Conservation (phyloP, 2,329 filamentous ascomycete genomes). For the Cylindrodendrum hubeiense region DNA sequence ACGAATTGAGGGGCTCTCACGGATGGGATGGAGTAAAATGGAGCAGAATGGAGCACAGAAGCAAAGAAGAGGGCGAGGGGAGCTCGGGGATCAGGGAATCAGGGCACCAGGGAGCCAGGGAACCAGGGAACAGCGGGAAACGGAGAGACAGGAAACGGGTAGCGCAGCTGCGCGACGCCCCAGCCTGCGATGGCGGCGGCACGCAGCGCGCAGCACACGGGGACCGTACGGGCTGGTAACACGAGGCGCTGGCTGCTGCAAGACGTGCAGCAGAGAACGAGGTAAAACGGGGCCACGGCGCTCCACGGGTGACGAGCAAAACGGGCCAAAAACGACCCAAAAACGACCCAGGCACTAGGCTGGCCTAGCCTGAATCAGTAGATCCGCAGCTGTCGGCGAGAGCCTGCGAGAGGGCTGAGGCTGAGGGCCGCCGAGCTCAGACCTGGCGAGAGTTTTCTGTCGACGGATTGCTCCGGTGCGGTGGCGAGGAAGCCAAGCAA, state of each 20-base stretch:
- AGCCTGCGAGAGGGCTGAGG: conserved; percentile 5
- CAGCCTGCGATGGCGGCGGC: not conserved
- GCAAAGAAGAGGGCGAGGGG: not conserved
- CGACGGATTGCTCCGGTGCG: conserved; percentile 9
- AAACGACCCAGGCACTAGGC: too few species aligned
- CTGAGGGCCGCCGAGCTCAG: not conserved
- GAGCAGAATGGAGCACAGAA: not conserved
- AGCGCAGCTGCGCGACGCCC: conserved; percentile 8
- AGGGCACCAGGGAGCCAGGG: too few species aligned
- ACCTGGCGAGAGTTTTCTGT: conserved; percentile 2
- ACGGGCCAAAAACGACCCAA: not conserved
- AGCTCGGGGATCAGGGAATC: too few species aligned
- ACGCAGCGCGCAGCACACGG: too few species aligned
- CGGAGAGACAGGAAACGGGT: conserved; percentile 11
- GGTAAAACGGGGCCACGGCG: too few species aligned
- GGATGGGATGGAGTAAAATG: not conserved
- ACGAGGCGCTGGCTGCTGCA: conserved; percentile 5
- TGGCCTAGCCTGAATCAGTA: not conserved
- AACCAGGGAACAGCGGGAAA: conserved; percentile 5
- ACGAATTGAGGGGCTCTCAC: not conserved
- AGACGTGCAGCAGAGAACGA: not conserved
- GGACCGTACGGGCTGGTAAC: conserved; percentile 13
- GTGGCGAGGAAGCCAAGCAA: conserved; percentile 1
- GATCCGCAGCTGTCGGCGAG: not conserved
- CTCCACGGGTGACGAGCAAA: too few species aligned